Evolutionary conservation across 805 yeast species (phyloP).

Genomic region (Lipomyces yamadae): DNA sequence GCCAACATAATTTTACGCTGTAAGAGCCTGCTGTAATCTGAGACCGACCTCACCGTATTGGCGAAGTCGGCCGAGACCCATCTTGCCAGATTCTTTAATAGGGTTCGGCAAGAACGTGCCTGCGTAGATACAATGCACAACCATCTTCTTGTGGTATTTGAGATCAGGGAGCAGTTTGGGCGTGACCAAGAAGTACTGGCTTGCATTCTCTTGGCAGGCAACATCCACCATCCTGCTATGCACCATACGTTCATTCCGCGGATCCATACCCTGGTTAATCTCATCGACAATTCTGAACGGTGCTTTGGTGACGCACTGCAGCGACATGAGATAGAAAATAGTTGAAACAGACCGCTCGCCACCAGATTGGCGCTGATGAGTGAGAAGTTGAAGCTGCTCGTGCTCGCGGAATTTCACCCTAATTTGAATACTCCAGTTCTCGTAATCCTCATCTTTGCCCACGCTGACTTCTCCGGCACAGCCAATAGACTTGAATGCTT

Average conservation of each 20-base stretch:
- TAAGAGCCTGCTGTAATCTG: background rate
- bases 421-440: slow-evolving; percentile 84
- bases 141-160: slow-evolving; percentile 77
- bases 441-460: slow-evolving; percentile 56
- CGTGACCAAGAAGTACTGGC: slow-evolving; percentile 91
- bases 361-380: slow-evolving; percentile 92
- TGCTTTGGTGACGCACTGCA: slow-evolving; percentile 84
- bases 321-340: slow-evolving; percentile 82
- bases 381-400: slow-evolving; percentile 70
- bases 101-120: slow-evolving; percentile 41
- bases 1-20: background rate
- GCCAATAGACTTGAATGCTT: slow-evolving; percentile 73
- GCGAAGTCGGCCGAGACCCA: slow-evolving; percentile 26
- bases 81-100: slow-evolving; percentile 5
- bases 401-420: slow-evolving; percentile 83
- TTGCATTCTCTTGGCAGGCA: slow-evolving; percentile 66
- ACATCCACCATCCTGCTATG: slow-evolving; percentile 83
- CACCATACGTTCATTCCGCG: slow-evolving; percentile 83
- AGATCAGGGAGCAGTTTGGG: slow-evolving; percentile 85
- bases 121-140: slow-evolving; percentile 82
- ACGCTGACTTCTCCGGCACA: slow-evolving; percentile 82
- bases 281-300: slow-evolving; percentile 97
- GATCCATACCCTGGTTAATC: slow-evolving; percentile 99
- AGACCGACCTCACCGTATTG: slow-evolving; percentile 26
- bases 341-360: slow-evolving; percentile 98